Conservation (phyloP, 2,329 filamentous ascomycete genomes). For the Westerdykella aurantiaca region DNA sequence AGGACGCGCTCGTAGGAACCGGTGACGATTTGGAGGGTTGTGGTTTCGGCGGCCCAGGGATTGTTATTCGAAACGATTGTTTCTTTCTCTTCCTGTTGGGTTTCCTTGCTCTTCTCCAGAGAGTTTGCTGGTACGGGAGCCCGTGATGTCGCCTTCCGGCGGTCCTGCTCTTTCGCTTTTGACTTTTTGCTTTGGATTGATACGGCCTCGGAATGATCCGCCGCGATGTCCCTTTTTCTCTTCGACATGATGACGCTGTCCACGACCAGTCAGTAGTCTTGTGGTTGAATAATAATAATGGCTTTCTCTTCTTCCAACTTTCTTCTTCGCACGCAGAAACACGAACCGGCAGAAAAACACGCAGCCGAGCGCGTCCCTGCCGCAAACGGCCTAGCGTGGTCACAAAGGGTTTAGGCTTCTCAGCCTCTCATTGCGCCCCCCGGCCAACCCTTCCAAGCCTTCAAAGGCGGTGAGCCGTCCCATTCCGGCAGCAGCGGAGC, state of each 20-base stretch:
- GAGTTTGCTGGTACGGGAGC: conserved; percentile 1
- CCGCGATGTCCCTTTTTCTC: conserved; percentile 31
- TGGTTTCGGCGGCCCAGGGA: conserved; percentile 6
- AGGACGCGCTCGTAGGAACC: conserved; percentile 92
- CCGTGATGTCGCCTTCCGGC: neutral
- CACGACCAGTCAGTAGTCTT: too few relatives aligned
- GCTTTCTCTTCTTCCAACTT: too few relatives aligned
- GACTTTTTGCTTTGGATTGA: conserved; percentile 14
- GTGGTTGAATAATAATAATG: too few relatives aligned
- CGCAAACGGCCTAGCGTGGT: too few relatives aligned
- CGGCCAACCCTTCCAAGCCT: too few relatives aligned
- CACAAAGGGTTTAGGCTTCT: too few relatives aligned
- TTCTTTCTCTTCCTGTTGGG: conserved; percentile 6
- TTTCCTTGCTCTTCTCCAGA: conserved; percentile 9
- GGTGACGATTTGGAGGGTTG: conserved; percentile 75
- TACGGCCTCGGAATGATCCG: conserved; percentile 12
- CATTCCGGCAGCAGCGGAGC: too few relatives aligned
- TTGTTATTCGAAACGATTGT: neutral
- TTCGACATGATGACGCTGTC: conserved; percentile 24
- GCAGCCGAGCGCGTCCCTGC: too few relatives aligned
- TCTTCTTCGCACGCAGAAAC: too few relatives aligned
- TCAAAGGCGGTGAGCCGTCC: too few relatives aligned
- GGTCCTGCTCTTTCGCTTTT: conserved; percentile 11
- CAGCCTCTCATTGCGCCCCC: too few relatives aligned
- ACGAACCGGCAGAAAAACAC: too few relatives aligned